These are phyloP conservation scores for Trametes meyenii DNA, from an alignment of 768 basidiomycete genomes.

Conservation along the genomic window DNA sequence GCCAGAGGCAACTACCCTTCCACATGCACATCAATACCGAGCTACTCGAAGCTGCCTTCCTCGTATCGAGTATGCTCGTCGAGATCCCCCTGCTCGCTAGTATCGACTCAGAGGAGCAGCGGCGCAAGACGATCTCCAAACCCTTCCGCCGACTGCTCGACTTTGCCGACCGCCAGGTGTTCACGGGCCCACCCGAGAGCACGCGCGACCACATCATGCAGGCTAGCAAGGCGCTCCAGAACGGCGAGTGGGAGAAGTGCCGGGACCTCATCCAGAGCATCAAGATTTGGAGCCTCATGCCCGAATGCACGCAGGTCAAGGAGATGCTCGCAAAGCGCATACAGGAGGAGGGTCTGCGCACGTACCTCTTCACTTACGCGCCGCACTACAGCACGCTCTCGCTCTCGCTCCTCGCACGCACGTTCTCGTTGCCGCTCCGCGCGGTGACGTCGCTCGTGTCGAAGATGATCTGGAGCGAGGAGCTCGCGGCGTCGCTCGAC, in stretches of 20 bases:
- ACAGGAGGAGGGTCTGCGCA: slow-evolving; percentile 95
- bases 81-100: slow-evolving; percentile 95
- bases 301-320: slow-evolving; percentile 83
- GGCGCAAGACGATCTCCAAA: slow-evolving; percentile 92
- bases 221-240: slow-evolving; percentile 93
- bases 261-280: slow-evolving; percentile 92
- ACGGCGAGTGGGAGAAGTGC: slow-evolving; percentile 96
- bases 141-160: slow-evolving; percentile 94
- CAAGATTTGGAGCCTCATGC: slow-evolving; percentile 98
- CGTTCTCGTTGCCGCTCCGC: slow-evolving; percentile 81
- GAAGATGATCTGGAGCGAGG: slow-evolving; percentile 99
- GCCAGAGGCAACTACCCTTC: slow-evolving; percentile 95
- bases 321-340: slow-evolving; percentile 98
- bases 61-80: slow-evolving; percentile 98
- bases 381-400: slow-evolving; percentile 92
- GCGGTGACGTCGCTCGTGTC: slow-evolving; percentile 90
- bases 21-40: slow-evolving; percentile 99
- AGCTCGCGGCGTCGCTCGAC: slow-evolving; percentile 90
- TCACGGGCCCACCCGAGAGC: slow-evolving; percentile 98
- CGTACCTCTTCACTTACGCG: slow-evolving; percentile 98
- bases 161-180: slow-evolving; percentile 96
- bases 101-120: slow-evolving; percentile 92
- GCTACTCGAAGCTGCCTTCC: slow-evolving; percentile 93
- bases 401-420: slow-evolving; percentile 80
- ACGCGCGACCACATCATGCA: slow-evolving; percentile 99